Evolutionary conservation across 768 basidiomycete genomes (phyloP).

Genomic region (Suillus alpinus): DNA sequence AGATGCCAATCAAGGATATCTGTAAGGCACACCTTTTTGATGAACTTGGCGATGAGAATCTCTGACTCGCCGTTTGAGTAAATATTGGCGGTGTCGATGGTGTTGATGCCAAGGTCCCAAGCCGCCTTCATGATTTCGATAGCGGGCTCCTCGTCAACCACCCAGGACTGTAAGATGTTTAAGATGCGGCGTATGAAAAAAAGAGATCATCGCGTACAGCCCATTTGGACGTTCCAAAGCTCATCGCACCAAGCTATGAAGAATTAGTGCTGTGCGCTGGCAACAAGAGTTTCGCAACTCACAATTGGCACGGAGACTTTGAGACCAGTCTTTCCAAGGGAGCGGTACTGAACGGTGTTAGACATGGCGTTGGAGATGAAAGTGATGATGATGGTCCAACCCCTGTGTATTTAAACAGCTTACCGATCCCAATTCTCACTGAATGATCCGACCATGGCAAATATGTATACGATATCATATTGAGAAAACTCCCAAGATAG

Average conservation of each 20-base stretch:
- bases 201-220: conserved; percentile 12
- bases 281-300: conserved; percentile 8
- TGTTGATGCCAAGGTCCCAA: conserved; percentile 38
- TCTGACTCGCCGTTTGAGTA: conserved; percentile 39
- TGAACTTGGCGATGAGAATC: conserved; percentile 33
- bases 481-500: no score
- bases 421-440: no score
- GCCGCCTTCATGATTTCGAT: conserved; percentile 35
- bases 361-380: conserved; percentile 9
- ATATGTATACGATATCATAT: no score
- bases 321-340: conserved; percentile 30
- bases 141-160: conserved; percentile 26
- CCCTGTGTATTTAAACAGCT: not conserved
- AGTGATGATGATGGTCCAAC: not conserved
- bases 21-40: conserved; percentile 28
- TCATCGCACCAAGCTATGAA: conserved; percentile 25
- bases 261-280: not conserved
- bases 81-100: conserved; percentile 36
- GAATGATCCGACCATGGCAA: no score
- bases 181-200: not conserved
- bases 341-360: conserved; percentile 26
- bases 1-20: not conserved
- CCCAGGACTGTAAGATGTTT: conserved; percentile 17
- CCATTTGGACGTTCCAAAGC: conserved; percentile 27
- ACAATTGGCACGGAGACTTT: conserved; percentile 34